Evolutionary conservation across 176 grass and related monocot species (phyloP).

Genomic region (Lolium perenne): DNA sequence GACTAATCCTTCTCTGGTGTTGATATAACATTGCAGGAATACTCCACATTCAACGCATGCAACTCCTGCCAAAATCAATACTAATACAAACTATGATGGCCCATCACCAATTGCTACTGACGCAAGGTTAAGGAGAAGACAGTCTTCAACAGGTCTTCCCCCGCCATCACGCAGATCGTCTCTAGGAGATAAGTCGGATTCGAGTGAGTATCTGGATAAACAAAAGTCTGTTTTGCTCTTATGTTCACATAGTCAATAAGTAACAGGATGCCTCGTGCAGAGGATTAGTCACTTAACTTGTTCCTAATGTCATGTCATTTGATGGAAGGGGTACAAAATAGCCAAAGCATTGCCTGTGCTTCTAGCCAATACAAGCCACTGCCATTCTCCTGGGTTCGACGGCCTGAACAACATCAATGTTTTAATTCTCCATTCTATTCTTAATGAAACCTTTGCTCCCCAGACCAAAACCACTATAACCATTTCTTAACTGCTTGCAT

Average conservation of each 20-base stretch:
- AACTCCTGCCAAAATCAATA: constrained; percentile 48
- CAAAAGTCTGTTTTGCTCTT: constrained; percentile 25
- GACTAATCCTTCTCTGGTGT: constrained; percentile 28
- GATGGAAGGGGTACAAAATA: constrained; percentile 57
- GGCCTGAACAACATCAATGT: constrained; percentile 57
- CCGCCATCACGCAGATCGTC: constrained; percentile 70
- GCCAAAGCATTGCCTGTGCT: constrained; percentile 53
- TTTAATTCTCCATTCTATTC: constrained; percentile 49
- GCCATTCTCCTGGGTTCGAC: constrained; percentile 58
- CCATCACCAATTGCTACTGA: constrained; percentile 49
- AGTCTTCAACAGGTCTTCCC: constrained; percentile 68
- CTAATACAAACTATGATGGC: constrained; percentile 36
- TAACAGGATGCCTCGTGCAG: constrained; percentile 30
- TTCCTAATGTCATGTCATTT: constrained; percentile 40
- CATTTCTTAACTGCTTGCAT: constrained; percentile 25
- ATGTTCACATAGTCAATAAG: constrained; percentile 36
- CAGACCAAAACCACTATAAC: constrained; percentile 5
- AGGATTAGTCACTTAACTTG: constrained; percentile 37
- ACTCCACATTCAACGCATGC: constrained; percentile 49
- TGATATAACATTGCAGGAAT: constrained; percentile 57
- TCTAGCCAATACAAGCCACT: constrained; percentile 49
- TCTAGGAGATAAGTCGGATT: constrained; percentile 72
- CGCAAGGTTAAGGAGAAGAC: constrained; percentile 62
- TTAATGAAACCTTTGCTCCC: constrained; percentile 15
- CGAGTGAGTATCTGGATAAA: constrained; percentile 56